A percentile compares a stretch with the other conserved stretches of the same genome.
Evolutionary conservation across 1,284 basidiomycete species (phyloP).

Genomic region (Agaricales sp.): DNA sequence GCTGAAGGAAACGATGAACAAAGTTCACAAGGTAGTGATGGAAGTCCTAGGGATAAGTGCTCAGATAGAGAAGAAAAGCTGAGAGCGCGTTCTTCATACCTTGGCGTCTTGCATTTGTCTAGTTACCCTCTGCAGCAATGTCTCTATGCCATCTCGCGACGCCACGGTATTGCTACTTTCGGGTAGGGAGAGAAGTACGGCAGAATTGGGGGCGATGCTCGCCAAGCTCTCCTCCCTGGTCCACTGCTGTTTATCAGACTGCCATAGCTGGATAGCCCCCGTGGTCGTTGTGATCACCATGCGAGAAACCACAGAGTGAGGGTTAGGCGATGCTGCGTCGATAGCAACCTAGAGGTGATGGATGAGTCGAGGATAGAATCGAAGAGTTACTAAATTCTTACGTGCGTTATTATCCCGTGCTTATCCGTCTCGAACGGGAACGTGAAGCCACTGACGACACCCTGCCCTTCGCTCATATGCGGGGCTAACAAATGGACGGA

Average conservation of each 20-base stretch:
- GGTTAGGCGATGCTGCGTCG: slow-evolving; percentile 36
- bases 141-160: slow-evolving; percentile 36
- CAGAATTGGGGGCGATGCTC: slow-evolving; percentile 40
- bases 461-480: slow-evolving; percentile 42
- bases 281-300: slow-evolving; percentile 64
- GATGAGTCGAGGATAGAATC: background rate
- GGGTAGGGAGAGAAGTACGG: slow-evolving; percentile 73
- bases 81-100: slow-evolving; percentile 25
- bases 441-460: slow-evolving; percentile 48
- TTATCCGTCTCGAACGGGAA: slow-evolving; percentile 65
- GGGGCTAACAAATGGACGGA: slow-evolving; percentile 51
- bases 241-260: slow-evolving; percentile 60
- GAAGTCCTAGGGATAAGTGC: slow-evolving; percentile 39
- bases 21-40: slow-evolving; percentile 66
- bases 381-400: slow-evolving; percentile 24
- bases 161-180: slow-evolving; percentile 40
- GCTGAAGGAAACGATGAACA: slow-evolving; percentile 60
- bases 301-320: slow-evolving; percentile 33
- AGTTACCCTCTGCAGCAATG: slow-evolving; percentile 41
- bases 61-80: background rate
- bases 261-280: slow-evolving; percentile 73
- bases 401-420: slow-evolving; percentile 68
- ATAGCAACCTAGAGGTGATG: slow-evolving; percentile 36
- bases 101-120: slow-evolving; percentile 58
- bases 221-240: slow-evolving; percentile 77